Conservation (phyloP, 371 early-diverging fungal genomes). For the Haplosporangium sp. region DNA sequence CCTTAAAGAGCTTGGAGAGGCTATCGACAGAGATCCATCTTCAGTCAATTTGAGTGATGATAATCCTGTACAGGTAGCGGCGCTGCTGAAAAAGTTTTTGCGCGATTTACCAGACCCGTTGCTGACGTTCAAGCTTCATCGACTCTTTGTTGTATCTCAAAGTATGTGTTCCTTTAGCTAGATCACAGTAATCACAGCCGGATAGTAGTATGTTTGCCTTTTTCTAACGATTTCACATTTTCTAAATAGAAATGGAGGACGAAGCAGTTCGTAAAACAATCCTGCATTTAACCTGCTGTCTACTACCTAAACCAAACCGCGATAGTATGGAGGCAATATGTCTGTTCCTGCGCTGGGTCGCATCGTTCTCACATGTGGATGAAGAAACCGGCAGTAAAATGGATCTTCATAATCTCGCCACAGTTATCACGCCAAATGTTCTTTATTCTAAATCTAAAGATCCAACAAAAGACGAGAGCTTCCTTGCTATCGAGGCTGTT, state of each 20-base stretch:
- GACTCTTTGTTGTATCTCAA: constrained; percentile 82
- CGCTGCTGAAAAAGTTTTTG: constrained; percentile 93
- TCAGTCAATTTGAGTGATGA: constrained; percentile 78
- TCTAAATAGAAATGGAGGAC: constrained; percentile 61
- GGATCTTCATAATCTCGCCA: constrained; percentile 91
- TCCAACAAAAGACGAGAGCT: constrained; percentile 80
- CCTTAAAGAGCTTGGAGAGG: constrained; percentile 80
- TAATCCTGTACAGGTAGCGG: constrained; percentile 92
- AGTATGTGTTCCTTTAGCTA: constrained; percentile 62
- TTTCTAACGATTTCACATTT: neutral
- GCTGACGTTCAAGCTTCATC: constrained; percentile 86
- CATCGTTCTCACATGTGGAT: constrained; percentile 71
- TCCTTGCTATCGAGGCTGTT: constrained; percentile 82
- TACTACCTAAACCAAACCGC: constrained; percentile 92
- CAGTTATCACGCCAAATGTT: constrained; percentile 94
- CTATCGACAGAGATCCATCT: constrained; percentile 76
- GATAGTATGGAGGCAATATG: constrained; percentile 90
- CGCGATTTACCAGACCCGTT: constrained; percentile 96
- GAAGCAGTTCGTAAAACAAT: constrained; percentile 63
- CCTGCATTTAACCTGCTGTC: constrained; percentile 82
- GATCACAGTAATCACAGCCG: neutral
- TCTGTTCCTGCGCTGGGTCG: constrained; percentile 86
- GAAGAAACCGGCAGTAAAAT: constrained; percentile 86
- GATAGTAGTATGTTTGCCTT: neutral
- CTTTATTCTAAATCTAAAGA: constrained; percentile 88